Base-by-base conservation (phyloP, 768 basidiomycete species). In the Lentinula guzmanii region DNA sequence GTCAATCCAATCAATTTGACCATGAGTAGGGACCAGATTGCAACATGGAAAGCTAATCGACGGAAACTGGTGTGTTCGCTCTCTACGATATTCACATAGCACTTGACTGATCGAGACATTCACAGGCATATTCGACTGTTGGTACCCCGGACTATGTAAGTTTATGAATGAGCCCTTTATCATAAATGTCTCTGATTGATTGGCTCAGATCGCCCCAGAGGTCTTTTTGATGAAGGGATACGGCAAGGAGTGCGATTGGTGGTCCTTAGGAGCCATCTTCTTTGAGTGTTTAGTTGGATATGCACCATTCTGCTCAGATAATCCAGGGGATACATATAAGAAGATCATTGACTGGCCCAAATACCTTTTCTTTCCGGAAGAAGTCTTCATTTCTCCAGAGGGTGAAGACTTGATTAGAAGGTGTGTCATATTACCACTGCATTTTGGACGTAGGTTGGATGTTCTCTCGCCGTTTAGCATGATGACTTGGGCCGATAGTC, bases 181-280 rank as follows among this genome's bases (percentile, higher is more conserved):
- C 13, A 31, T 41, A 6, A 33, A 43, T 15, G 31, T 11, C n/a
- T 24, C 37, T 50, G 9, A 53, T 28, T 24, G 31, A 21, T 52
- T 28, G 21, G 6, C 8, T 43, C 84, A 96, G 83, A 98, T 98
- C 68, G 95, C 95, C 0, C 95, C 95, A 3, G 95, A 98, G 69
- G 96, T 98, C 67, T 98, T 99, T 81, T 76, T 94, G 72, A 89
- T 96, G 78, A 90, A 96, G 70, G 96, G 96, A 4, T 99, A 99
- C 68, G 94, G 95, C 52, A 95, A 96, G 74, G 96, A 98, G 75
- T 98, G 96, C 70, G 96, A 99, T 75, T 99, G 96, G 96, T 99
- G 96, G 96, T 98, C 96, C 41, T 77, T 99, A 60, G 96, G 96
- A 11, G 95, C 96, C 5, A 98, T 99, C 73, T 97, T 95, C 87